Evolutionary conservation across 2,329 filamentous ascomycete genomes (phyloP).

Genomic region (Pseudogymnoascus sp.): DNA sequence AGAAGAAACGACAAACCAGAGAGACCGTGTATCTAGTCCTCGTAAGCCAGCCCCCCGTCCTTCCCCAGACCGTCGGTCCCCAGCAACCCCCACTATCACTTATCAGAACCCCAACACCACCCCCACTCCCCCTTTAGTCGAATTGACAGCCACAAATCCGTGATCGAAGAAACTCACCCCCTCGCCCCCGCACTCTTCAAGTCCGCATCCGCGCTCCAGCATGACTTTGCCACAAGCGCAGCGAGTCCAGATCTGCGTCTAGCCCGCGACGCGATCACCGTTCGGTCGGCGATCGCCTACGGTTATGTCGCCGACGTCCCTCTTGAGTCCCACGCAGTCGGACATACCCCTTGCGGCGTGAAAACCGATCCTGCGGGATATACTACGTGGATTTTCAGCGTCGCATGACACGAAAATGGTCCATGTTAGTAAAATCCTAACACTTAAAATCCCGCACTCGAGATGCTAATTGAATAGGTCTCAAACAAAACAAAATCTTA

Average conservation of each 20-base stretch:
- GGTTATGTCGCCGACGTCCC: not conserved
- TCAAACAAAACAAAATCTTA: no score
- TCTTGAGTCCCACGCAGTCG: not conserved
- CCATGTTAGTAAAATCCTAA: not conserved
- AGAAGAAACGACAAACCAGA: not conserved
- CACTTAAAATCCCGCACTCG: not conserved
- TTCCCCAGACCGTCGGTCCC: not conserved
- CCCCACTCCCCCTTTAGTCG: not conserved
- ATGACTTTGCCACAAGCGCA: not conserved
- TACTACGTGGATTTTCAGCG: not conserved
- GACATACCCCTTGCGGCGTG: not conserved
- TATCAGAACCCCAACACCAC: not conserved
- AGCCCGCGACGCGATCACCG: not conserved
- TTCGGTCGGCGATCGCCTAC: not conserved
- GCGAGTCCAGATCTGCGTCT: not conserved
- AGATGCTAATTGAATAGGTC: no score
- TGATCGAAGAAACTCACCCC: not conserved
- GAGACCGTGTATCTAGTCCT: not conserved
- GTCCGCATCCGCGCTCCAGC: not conserved
- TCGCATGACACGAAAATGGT: not conserved
- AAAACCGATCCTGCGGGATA: not conserved
- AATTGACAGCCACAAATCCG: not conserved
- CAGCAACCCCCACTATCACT: not conserved
- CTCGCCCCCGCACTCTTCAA: not conserved
- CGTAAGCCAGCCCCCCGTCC: not conserved